Conservation (phyloP, 345 rosid species). For the Citrus mangshanensis region DNA sequence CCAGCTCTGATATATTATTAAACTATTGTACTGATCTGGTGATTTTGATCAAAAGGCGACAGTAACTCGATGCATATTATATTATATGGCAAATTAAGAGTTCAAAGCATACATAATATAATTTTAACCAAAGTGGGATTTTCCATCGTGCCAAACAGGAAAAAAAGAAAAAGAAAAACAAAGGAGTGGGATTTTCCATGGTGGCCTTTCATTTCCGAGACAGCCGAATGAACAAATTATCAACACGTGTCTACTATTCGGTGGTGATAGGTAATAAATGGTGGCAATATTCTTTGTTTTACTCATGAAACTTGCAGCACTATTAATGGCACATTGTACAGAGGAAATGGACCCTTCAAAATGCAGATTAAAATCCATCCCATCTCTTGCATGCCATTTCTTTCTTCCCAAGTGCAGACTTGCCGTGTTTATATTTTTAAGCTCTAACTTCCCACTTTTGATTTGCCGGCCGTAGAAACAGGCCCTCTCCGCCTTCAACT, state of each 20-base stretch:
- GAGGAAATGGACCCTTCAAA: no score
- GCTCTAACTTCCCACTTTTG: no score
- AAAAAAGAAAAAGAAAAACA: no score
- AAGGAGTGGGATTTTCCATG: not conserved
- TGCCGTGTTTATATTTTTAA: not conserved
- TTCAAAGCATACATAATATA: no score
- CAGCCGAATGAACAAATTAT: not conserved
- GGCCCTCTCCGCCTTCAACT: not conserved
- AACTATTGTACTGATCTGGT: not conserved
- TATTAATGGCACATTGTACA: not conserved
- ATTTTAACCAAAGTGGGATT: no score
- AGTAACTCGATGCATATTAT: no score
- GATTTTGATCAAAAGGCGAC: no score
- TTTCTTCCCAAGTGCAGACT: not conserved
- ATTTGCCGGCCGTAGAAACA: not conserved
- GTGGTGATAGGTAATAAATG: not conserved
- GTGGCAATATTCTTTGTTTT: not conserved
- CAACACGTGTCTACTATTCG: slow-evolving; percentile 8
- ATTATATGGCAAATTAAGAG: no score
- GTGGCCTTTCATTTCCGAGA: slow-evolving; percentile 17
- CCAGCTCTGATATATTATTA: not conserved
- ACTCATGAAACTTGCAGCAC: not conserved
- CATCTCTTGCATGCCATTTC: no score
- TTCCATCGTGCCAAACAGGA: no score
- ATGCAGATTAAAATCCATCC: no score